Evolutionary conservation across 768 basidiomycete genomes (phyloP), one percentile per base, ranked within the genome.

Genomic region (Tulasnella sp.): DNA sequence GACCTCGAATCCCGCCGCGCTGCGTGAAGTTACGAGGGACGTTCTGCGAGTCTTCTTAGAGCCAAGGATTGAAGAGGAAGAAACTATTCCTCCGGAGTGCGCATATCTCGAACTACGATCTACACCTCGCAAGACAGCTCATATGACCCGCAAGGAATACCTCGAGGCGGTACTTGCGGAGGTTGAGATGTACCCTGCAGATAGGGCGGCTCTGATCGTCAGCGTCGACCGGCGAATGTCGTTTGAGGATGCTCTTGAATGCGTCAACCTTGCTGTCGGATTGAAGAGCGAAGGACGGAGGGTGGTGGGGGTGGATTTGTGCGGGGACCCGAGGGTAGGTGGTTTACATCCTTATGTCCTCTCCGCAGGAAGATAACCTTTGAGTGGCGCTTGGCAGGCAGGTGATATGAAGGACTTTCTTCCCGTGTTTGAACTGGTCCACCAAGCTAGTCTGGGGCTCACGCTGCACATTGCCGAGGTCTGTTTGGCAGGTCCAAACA

Each of bases 401-500:
- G 89, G 91, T 0, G 82, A 88, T 75, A 84, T 90, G 77, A 77
- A 80, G 4, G 75, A 76, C 2, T 88, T 90, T 73, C 81, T 78
- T 19, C 80, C 80, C 29, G 81, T 86, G 73, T 86, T 93, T 76
- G 79, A 78, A 12, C 79, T 81, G 62, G 90, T 86, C 0, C 87
- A 84, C 71, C 81, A 78, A 41, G 87, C 84, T 0, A 90, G 90
- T 0, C 78, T 94, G 8, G 84, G 87, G 1, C 76, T 92, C n/a
- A 94, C 92, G 0, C 78, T 94, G 41, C 92, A 94, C 78, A 88
- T 94, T 67, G 91, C 92, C 1, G 92, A 95, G 84, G 90, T 89
- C 73, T n/a, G 79, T 76, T 52, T 67, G 64, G 4, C n/a, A 26
- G 59, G n/a, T 29, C 7, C 7, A 17, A 26, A 2, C 52, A 3